Base-by-base conservation (phyloP, 108 stramenopile genomes). In the Discostella stelligeroides region DNA sequence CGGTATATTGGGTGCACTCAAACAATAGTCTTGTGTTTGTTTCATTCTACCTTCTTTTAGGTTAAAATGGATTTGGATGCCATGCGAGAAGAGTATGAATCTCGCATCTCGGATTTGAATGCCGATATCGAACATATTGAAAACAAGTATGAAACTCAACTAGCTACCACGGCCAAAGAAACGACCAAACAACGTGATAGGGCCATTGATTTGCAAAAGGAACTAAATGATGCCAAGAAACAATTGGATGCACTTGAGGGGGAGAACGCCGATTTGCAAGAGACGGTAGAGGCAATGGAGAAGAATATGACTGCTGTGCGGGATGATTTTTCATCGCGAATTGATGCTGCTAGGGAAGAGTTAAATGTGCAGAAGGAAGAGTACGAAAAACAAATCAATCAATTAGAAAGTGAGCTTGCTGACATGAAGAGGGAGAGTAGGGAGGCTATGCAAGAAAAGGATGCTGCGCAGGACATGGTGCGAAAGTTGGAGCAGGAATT, bases 201-300 rank as follows among this genome's bases (percentile, higher is more conserved):
- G 8, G 65, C 43, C 39, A 28, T 38, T 27, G 45, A 9, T 28
- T 48, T 79, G 12, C 58, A 72, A 46, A 61, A 51, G 29, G 60
- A 79, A 38, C 48, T 79, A 24, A 60, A 71, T 14, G 66, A 72
- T 27, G 60, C 66, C 15, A 66, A 72, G 39, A 72, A 63, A 30
- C 60, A 79, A 11, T 37, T 71, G 13, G 70, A 79, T 29, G 45
- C 37, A 24, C 45, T 79, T 34, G 77, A 79, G 57, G 77, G 43
- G 14, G 77, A 79, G 9, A 60, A 41, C 17, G 50, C 66, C 11
- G 77, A 79, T 46, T 61, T 79, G 63, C 70, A 71, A 67, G 77
- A 79, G 60, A 71, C 70, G 17, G 39, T 79, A 43, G 77, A 79
- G 46, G 70, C 60, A 18, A 79, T 79, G 77, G 70, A 79, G 28